Percentiles rank a stretch among this genome's conserved stretches.
These are phyloP conservation scores for Penium margaritaceum DNA, from an alignment of 139 green algal genomes.

Conservation along the genomic window DNA sequence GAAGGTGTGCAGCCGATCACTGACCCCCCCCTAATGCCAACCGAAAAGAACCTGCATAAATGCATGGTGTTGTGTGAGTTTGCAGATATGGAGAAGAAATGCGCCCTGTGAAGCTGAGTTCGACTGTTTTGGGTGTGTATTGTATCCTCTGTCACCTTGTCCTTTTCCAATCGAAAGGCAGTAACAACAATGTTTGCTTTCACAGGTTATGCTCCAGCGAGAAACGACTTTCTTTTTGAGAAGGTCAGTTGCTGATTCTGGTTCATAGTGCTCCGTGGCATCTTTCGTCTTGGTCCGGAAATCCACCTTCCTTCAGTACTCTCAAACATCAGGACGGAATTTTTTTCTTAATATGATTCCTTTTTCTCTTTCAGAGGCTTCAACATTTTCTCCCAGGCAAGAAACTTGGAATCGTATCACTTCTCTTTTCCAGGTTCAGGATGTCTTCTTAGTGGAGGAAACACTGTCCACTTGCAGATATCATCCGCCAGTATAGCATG, in stretches of 20 bases:
- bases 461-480: no score
- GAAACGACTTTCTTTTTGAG: conserved; percentile 74
- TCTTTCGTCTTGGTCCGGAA: no score
- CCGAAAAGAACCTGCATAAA: no score
- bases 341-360: background rate
- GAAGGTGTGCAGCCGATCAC: conserved; percentile 11
- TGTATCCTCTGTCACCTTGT: no score
- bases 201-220: conserved; percentile 39
- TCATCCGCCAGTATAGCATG: conserved; percentile 65
- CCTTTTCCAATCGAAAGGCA: background rate
- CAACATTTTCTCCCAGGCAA: conserved; percentile 17
- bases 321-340: background rate
- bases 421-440: conserved; percentile 11
- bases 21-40: no score
- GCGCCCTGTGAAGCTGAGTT: conserved; percentile 73
- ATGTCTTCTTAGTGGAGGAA: no score
- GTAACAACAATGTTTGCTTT: conserved; percentile 14
- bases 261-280: no score
- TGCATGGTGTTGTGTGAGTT: no score
- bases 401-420: background rate
- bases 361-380: conserved; percentile 1
- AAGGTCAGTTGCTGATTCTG: conserved; percentile 42
- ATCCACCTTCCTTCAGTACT: background rate
- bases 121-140: conserved; percentile 66
- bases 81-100: conserved; percentile 76